Percentiles rank a stretch among this genome's conserved stretches.
Conservation (phyloP, 169 alveolate species). For the Plasmodium fragile region DNA sequence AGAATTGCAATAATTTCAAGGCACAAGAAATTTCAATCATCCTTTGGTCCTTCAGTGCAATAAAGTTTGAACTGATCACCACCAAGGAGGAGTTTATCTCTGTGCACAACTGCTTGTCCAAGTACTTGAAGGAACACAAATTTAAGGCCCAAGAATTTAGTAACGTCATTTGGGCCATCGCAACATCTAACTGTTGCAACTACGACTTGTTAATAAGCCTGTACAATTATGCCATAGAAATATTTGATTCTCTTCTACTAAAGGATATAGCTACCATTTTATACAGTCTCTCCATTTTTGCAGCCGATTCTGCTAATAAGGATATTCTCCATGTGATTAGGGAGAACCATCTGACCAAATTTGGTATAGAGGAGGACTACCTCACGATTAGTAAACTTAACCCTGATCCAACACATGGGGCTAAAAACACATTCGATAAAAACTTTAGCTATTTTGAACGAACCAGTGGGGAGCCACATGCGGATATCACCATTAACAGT, state of each 20-base stretch:
- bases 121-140: slow-evolving; percentile 21
- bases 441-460: not conserved
- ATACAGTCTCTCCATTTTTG: slow-evolving; percentile 59
- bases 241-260: slow-evolving; percentile 22
- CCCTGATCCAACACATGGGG: not conserved
- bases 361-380: slow-evolving; percentile 26
- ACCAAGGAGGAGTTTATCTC: slow-evolving; percentile 33
- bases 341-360: not conserved
- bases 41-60: slow-evolving; percentile 67
- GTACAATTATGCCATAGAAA: slow-evolving; percentile 51
- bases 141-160: slow-evolving; percentile 73
- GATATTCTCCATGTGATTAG: slow-evolving; percentile 21
- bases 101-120: slow-evolving; percentile 12
- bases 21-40: slow-evolving; percentile 65
- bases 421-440: not conserved
- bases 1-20: slow-evolving; percentile 31
- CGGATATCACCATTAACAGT: not conserved
- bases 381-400: slow-evolving; percentile 18
- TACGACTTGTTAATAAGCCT: slow-evolving; percentile 26
- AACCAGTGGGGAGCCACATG: not conserved
- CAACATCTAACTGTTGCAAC: slow-evolving; percentile 31
- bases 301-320: slow-evolving; percentile 29
- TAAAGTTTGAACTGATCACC: slow-evolving; percentile 21
- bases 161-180: slow-evolving; percentile 62
- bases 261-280: slow-evolving; percentile 48